Conservation (phyloP, 2,329 filamentous ascomycete species). For the Fusarium sp. region DNA sequence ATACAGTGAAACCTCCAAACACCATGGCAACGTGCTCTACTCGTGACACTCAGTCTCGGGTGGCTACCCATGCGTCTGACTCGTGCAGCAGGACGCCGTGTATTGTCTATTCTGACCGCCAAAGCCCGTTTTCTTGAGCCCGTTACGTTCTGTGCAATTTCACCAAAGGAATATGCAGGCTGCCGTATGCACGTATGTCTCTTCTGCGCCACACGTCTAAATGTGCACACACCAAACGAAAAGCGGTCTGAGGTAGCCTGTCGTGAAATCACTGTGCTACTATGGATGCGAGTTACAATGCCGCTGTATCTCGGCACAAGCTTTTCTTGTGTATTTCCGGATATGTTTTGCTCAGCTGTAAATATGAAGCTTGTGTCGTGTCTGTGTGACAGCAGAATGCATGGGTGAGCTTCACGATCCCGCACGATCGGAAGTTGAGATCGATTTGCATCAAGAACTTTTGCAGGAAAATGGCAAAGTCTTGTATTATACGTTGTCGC, state of each 20-base stretch:
- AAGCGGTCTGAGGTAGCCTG: not conserved
- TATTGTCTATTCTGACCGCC: slow-evolving; percentile 16
- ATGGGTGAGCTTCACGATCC: slow-evolving; percentile 1
- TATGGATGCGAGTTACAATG: not conserved
- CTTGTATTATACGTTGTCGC: not conserved
- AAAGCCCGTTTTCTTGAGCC: not conserved
- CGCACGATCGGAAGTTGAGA: not conserved
- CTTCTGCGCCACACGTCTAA: slow-evolving; percentile 1
- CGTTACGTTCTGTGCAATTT: not conserved
- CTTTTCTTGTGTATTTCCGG: not conserved
- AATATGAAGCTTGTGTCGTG: slow-evolving; percentile 22
- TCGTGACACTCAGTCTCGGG: slow-evolving; percentile 37
- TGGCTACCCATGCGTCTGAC: slow-evolving; percentile 24
- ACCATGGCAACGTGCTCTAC: slow-evolving; percentile 26
- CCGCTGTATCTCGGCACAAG: not conserved
- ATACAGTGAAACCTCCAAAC: not conserved
- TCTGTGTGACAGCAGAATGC: slow-evolving; percentile 9
- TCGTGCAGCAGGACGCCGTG: slow-evolving; percentile 24
- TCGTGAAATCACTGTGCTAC: not conserved
- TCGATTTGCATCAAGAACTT: not conserved
- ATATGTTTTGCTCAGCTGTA: slow-evolving; percentile 6
- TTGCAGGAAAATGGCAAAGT: not conserved
- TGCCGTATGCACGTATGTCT: slow-evolving; percentile 23
- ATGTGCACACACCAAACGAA: not conserved
- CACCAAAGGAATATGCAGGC: slow-evolving; percentile 6